Conservation (phyloP, 2,329 filamentous ascomycete species). For the Penicillium sp. region DNA sequence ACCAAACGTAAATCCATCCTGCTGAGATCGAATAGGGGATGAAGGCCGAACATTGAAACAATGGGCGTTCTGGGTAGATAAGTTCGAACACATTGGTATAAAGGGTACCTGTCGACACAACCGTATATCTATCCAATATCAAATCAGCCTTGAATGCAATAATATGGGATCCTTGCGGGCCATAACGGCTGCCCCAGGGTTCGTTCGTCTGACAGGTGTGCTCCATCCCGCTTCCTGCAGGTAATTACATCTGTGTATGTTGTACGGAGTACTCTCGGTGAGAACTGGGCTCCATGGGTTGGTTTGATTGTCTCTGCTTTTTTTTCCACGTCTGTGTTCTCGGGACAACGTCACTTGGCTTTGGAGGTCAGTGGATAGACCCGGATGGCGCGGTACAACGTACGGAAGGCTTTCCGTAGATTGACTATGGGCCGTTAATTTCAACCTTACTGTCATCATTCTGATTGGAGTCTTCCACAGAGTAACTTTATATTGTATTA, state of each 20-base stretch:
- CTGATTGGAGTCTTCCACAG: neutral
- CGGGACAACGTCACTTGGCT: slow-evolving; percentile 12
- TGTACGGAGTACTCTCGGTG: neutral
- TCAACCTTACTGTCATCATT: neutral
- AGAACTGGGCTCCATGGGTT: slow-evolving; percentile 7
- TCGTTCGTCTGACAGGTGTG: slow-evolving; percentile 24
- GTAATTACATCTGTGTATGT: slow-evolving; percentile 11
- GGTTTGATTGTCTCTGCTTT: slow-evolving; percentile 7
- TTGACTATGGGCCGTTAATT: neutral
- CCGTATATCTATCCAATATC: neutral
- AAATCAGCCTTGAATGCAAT: slow-evolving; percentile 1
- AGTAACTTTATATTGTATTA: neutral
- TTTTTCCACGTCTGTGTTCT: slow-evolving; percentile 16
- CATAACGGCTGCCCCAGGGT: slow-evolving; percentile 29
- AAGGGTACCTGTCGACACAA: neutral
- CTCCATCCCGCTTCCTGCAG: slow-evolving; percentile 15
- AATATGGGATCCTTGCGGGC: slow-evolving; percentile 18
- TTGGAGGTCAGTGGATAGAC: slow-evolving; percentile 5
- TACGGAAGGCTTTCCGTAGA: neutral
- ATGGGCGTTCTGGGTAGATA: slow-evolving; percentile 1
- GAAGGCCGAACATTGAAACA: slow-evolving; percentile 3
- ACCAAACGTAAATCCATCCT: neutral
- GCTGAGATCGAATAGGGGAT: slow-evolving; percentile 7
- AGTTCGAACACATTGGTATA: neutral
- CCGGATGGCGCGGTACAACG: slow-evolving; percentile 7